A percentile compares a stretch with the other conserved stretches of the same genome.
phyloP scores from a whole-genome alignment of 768 basidiomycete species.

The Phlegmacium glaucopus region DNA sequence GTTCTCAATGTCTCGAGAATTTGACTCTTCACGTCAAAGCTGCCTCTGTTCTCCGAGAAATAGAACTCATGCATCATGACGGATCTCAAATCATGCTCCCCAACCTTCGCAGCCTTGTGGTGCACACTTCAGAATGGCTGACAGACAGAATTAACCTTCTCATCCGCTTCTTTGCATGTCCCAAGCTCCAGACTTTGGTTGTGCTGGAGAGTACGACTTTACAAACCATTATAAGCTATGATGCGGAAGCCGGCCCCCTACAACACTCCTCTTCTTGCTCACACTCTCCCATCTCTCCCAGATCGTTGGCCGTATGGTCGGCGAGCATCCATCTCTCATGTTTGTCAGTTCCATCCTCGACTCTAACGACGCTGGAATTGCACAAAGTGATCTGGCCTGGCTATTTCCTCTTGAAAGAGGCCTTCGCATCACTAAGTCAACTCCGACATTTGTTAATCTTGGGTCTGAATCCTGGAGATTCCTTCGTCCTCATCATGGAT shows the following conservation, averaged over 20 bases:
- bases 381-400: constrained; percentile 17
- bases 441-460: constrained; percentile 22
- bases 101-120: constrained; percentile 17
- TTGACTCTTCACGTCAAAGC: constrained; percentile 29
- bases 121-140: constrained; percentile 31
- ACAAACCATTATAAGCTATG: constrained; percentile 22
- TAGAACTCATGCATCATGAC: constrained; percentile 7
- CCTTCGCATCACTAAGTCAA: constrained; percentile 17
- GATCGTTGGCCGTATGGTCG: constrained; percentile 16
- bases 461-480: constrained; percentile 16
- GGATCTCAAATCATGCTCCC: constrained; percentile 21
- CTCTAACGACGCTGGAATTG: constrained; percentile 24
- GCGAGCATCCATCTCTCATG: constrained; percentile 20
- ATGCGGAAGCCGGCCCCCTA: neutral
- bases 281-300: neutral
- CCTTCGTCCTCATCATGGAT: constrained; percentile 12
- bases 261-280: constrained; percentile 1
- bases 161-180: constrained; percentile 22
- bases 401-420: constrained; percentile 11
- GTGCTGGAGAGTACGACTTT: constrained; percentile 18
- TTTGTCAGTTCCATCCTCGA: constrained; percentile 11
- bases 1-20: constrained; percentile 15
- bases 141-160: constrained; percentile 19
- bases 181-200: constrained; percentile 21
- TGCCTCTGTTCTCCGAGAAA: constrained; percentile 14